A percentile compares a stretch with the other conserved stretches of the same genome.
These are phyloP conservation scores for Cetraspora pellucida DNA, from an alignment of 192 early-diverging fungal species.

Conservation along the genomic window DNA sequence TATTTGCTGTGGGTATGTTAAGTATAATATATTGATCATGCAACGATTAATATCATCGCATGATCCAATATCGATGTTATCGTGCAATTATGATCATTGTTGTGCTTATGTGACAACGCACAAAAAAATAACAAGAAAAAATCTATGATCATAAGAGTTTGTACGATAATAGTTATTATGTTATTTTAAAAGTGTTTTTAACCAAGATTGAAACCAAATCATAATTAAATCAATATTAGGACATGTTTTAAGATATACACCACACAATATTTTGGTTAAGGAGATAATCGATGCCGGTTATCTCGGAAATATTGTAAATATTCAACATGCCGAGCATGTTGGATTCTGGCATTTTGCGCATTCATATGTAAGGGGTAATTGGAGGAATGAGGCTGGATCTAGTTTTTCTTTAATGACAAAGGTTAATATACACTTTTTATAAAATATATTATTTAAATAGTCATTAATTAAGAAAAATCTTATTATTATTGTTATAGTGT, in stretches of 20 bases:
- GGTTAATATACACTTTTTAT: constrained; percentile 31
- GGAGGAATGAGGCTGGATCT: constrained; percentile 55
- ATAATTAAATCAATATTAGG: constrained; percentile 25
- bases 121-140: no score
- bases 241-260: constrained; percentile 64
- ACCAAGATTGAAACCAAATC: no score
- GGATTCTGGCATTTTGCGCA: constrained; percentile 72
- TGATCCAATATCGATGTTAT: no score
- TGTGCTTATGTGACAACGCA: no score
- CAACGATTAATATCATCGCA: no score
- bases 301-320: constrained; percentile 63
- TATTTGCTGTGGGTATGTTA: constrained; percentile 20
- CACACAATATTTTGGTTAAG: constrained; percentile 59
- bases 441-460: neutral
- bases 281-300: constrained; percentile 52
- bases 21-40: no score
- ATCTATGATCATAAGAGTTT: no score
- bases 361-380: constrained; percentile 67
- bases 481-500: constrained; percentile 11
- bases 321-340: constrained; percentile 67
- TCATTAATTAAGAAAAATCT: no score
- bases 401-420: constrained; percentile 68
- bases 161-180: no score
- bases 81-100: no score
- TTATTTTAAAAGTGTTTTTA: no score